Conservation (phyloP, 2,329 filamentous ascomycete species). For the Coniochaeta hoffmannii region DNA sequence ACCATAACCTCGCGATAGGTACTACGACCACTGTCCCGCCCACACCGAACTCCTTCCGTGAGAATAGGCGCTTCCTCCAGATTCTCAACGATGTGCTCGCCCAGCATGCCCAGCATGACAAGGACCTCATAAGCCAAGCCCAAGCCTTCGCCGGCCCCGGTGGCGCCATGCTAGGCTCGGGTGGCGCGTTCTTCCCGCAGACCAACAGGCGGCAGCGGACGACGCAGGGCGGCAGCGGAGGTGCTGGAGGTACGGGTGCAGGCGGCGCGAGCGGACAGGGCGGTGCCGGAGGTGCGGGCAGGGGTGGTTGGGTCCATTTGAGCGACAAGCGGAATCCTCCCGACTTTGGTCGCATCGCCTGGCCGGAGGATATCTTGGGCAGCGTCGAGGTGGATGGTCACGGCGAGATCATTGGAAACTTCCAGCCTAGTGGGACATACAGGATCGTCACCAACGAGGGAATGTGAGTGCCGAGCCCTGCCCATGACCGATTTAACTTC, state of each 20-base stretch:
- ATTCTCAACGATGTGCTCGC: slow-evolving; percentile 51
- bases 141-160: slow-evolving; percentile 52
- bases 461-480: slow-evolving; percentile 43
- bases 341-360: slow-evolving; percentile 61
- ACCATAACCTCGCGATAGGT: slow-evolving; percentile 47
- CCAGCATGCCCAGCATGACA: slow-evolving; percentile 49
- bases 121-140: slow-evolving; percentile 47
- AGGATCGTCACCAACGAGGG: slow-evolving; percentile 58
- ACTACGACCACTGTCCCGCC: slow-evolving; percentile 51
- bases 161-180: slow-evolving; percentile 42
- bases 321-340: slow-evolving; percentile 57
- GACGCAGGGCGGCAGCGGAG: slow-evolving; percentile 29
- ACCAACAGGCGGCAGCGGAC: slow-evolving; percentile 24
- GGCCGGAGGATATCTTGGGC: slow-evolving; percentile 62
- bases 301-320: slow-evolving; percentile 58
- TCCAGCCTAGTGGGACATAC: slow-evolving; percentile 50
- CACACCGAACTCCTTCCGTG: slow-evolving; percentile 50
- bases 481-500: neutral
- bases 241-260: slow-evolving; percentile 37
- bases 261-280: slow-evolving; percentile 52
- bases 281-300: slow-evolving; percentile 51
- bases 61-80: slow-evolving; percentile 51
- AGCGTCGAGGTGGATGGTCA: slow-evolving; percentile 55
- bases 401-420: slow-evolving; percentile 50
- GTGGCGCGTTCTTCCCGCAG: slow-evolving; percentile 41